These are phyloP conservation scores for Sonneratia caseolaris DNA, from an alignment of 345 rosid species.

Conservation along the genomic window DNA sequence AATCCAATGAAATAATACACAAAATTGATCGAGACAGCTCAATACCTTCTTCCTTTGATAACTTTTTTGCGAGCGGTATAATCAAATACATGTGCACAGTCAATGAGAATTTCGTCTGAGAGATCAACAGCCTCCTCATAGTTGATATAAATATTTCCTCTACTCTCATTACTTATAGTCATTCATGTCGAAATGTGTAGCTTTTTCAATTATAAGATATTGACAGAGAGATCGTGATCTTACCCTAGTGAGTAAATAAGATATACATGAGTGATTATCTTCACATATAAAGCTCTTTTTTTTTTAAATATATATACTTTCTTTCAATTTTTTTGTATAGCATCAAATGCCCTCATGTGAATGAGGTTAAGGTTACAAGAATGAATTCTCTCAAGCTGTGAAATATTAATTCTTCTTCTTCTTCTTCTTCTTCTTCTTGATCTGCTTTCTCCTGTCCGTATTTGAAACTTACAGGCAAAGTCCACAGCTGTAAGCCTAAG, in stretches of 20 bases:
- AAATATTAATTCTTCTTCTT: neutral
- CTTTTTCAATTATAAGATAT: neutral
- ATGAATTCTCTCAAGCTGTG: neutral
- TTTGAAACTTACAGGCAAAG: neutral
- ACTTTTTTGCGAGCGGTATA: no score
- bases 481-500: neutral
- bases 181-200: neutral
- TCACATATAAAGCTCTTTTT: no score
- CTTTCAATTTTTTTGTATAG: no score
- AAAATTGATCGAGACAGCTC: no score
- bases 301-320: no score
- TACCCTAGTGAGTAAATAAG: neutral
- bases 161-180: no score
- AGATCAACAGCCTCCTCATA: no score
- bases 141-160: no score
- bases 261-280: neutral
- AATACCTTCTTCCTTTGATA: no score
- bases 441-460: slow-evolving; percentile 1
- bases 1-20: no score
- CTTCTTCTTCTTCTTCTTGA: neutral
- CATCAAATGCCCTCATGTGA: neutral
- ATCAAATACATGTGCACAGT: no score
- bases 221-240: neutral
- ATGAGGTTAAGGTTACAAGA: neutral
- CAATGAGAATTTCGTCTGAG: no score